A percentile compares a stretch with the other conserved stretches of the same genome.
These are phyloP conservation scores for Kazachstania kunashirensis DNA, from an alignment of 805 yeast genomes.

Conservation along the genomic window DNA sequence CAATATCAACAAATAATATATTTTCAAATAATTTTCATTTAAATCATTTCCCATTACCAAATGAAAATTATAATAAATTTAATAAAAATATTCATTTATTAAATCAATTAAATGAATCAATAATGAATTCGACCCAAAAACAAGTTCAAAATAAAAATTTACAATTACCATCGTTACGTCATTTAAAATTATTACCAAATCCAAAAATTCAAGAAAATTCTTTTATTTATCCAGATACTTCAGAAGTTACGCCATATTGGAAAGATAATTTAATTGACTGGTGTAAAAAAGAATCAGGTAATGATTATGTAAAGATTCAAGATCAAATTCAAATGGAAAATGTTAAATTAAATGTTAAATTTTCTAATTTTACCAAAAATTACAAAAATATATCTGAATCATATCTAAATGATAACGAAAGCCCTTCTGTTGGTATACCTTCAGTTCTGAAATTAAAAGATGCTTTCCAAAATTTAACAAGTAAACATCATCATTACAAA, in stretches of 20 bases:
- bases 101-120: background rate
- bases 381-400: background rate
- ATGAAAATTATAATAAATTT: slow-evolving; percentile 3
- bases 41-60: slow-evolving; percentile 1
- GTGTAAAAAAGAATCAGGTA: slow-evolving; percentile 28
- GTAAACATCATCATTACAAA: slow-evolving; percentile 7
- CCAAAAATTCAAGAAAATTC: slow-evolving; percentile 26
- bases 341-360: slow-evolving; percentile 2
- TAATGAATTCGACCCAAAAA: background rate
- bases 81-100: background rate
- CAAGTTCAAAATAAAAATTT: background rate
- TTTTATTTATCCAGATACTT: slow-evolving; percentile 28
- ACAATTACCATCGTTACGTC: slow-evolving; percentile 26
- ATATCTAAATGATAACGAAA: background rate
- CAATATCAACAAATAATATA: background rate
- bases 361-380: background rate
- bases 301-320: slow-evolving; percentile 22
- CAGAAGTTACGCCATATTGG: slow-evolving; percentile 26
- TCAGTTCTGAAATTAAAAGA: slow-evolving; percentile 25
- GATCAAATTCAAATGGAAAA: slow-evolving; percentile 2
- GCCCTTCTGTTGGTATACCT: slow-evolving; percentile 9
- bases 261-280: slow-evolving; percentile 24
- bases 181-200: slow-evolving; percentile 26
- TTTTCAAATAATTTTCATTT: slow-evolving; percentile 1
- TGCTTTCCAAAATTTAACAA: slow-evolving; percentile 19